These are phyloP conservation scores for Phytophthora cajani DNA, from an alignment of 352 stramenopile species.

Conservation along the genomic window DNA sequence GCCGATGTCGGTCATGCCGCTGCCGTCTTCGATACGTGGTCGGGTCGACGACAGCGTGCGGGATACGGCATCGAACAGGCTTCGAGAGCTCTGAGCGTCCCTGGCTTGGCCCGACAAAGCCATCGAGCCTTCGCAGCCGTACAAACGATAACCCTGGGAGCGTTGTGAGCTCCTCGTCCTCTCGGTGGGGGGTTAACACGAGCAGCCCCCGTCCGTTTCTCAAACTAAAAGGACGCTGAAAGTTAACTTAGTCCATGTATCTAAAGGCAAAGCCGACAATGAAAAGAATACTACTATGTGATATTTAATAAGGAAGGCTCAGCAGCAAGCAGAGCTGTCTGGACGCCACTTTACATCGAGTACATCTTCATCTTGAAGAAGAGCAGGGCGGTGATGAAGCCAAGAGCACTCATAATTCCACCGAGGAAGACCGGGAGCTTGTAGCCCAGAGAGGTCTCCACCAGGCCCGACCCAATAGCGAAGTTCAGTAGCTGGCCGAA, in stretches of 20 bases:
- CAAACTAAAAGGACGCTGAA: not conserved
- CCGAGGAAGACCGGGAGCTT: conserved; percentile 69
- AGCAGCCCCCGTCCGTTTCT: not conserved
- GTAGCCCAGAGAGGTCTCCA: conserved; percentile 69
- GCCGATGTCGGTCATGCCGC: not conserved
- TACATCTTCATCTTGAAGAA: conserved; percentile 77
- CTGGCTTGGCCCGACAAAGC: not conserved
- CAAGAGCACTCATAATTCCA: conserved; percentile 57
- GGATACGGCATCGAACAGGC: not conserved
- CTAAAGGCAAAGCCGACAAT: not conserved
- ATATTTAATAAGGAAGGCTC: not conserved
- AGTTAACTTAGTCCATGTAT: not conserved
- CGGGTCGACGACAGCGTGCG: not conserved
- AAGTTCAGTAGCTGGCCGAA: conserved; percentile 78
- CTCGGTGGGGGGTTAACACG: not conserved
- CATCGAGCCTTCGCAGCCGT: not conserved
- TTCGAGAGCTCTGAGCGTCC: not conserved
- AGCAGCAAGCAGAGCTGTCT: not conserved
- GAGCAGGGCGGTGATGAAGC: conserved; percentile 55
- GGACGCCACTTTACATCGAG: conserved; percentile 49
- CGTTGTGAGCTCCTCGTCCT: too few species aligned
- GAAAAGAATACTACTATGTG: not conserved
- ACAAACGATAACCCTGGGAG: not conserved
- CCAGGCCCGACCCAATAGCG: conserved; percentile 50
- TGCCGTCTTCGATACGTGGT: not conserved